Conservation (phyloP, 495 filamentous ascomycete genomes). For the Cladorrhinum samala region DNA sequence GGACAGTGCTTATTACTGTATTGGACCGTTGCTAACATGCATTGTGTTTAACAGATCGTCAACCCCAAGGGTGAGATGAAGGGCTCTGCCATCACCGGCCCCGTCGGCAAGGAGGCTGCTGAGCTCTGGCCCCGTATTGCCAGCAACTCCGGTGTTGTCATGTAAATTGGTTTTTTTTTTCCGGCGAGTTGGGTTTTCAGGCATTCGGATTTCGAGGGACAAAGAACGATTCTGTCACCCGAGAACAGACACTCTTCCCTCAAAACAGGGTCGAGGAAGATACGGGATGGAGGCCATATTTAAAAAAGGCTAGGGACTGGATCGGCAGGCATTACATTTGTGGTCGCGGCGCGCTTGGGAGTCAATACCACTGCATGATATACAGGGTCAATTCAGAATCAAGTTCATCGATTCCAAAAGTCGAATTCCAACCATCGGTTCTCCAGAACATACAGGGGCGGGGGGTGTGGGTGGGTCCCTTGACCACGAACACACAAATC, state of each 20-base stretch:
- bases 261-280: conserved; percentile 17
- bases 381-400: conserved; percentile 34
- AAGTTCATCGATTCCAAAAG: conserved; percentile 26
- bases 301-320: conserved; percentile 23
- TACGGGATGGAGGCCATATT: conserved; percentile 12
- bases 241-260: conserved; percentile 14
- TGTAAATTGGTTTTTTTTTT: conserved; percentile 57
- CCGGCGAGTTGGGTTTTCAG: conserved; percentile 12
- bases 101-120: conserved; percentile 99
- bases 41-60: conserved; percentile 64
- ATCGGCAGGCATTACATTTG: conserved; percentile 35
- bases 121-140: conserved; percentile 99
- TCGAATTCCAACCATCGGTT: not conserved
- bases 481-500: too few species aligned
- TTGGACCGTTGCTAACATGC: conserved; percentile 14
- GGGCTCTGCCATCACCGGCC: conserved; percentile 97
- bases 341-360: conserved; percentile 34
- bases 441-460: too few species aligned
- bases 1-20: not conserved
- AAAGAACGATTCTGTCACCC: conserved; percentile 25
- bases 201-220: conserved; percentile 19
- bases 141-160: conserved; percentile 98
- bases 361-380: conserved; percentile 34
- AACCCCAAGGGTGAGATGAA: conserved; percentile 99
- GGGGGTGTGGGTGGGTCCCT: too few species aligned